These are phyloP conservation scores for Pseudocercospora pini-densiflorae DNA, from an alignment of 2,329 filamentous ascomycete species.

Conservation along the genomic window DNA sequence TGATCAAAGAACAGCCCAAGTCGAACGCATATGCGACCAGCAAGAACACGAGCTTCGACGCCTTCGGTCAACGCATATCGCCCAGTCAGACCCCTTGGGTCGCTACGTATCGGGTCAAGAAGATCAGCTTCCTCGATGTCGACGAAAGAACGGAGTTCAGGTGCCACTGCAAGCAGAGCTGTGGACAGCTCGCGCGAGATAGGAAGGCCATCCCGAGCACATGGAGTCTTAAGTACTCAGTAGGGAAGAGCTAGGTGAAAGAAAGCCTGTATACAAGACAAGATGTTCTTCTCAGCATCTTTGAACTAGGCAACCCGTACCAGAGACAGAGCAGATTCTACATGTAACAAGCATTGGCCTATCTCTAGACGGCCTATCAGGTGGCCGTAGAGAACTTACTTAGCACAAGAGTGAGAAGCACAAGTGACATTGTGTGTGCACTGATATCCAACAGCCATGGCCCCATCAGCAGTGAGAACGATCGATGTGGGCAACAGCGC, in stretches of 20 bases:
- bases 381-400: background rate
- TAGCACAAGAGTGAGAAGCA: background rate
- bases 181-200: background rate
- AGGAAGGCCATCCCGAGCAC: background rate
- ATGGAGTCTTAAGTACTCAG: background rate
- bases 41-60: background rate
- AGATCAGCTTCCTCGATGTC: background rate
- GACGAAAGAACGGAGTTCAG: background rate
- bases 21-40: background rate
- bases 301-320: too few relatives aligned
- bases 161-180: background rate
- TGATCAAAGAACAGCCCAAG: background rate
- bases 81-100: background rate
- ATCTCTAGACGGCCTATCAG: background rate
- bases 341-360: background rate
- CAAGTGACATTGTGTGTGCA: background rate
- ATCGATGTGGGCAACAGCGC: conserved; percentile 14
- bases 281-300: too few relatives aligned
- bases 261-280: background rate
- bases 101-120: background rate
- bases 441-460: conserved; percentile 33
- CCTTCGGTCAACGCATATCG: background rate
- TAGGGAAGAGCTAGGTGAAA: background rate
- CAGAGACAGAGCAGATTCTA: background rate
- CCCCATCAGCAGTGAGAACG: conserved; percentile 31